Base-by-base conservation (phyloP, 345 rosid species). In the Psidium friedrichsthalianum region DNA sequence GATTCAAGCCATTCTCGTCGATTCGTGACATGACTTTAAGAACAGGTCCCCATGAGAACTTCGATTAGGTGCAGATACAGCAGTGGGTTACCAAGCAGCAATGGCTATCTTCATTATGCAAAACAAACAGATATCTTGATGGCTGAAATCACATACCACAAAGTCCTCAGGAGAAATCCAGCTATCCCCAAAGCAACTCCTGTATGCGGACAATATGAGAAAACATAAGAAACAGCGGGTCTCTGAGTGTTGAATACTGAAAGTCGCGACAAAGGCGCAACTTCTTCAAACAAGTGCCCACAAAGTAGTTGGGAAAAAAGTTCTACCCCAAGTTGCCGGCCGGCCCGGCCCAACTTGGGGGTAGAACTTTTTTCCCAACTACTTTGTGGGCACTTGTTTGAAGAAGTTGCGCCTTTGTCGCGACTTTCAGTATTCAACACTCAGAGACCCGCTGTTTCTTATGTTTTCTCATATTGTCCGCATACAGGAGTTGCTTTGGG, bases 41-140 rank as follows among this genome's bases (percentile, higher is more conserved):
- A 47, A 90, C 88, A 57, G 94, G 90, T 52, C 89, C 92, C 92
- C 92, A 90, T 25, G 92, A 84, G 29, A 90, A 85, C 92, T 90
- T 80, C 85, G 85, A 22, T 42, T 86, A 49, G 27, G 8, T 59
- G 40, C 74, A 25, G 57, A 29, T 29, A 49, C 42, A 13, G 13
- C 22, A 21, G 40, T 22, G 42, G 29, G 78, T 84, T 13, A 25
- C 53, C 58, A 49, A 49, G 18, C 51, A 5, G 51, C n/a, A 14
- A 56, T 58, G 51, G 4, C 51, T 16, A 27, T 27, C 74, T 59
- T n/a, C 36, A 56, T 58, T 47, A 57, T 24, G 24, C 36, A 58
- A 84, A 16, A 85, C 1, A 40, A 42, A 9, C 13, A 51, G 27
- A 85, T 69, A 51, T 85, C 40, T 14, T 78, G 4, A 42, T 14